These are phyloP conservation scores for Dioscorea cayenensis DNA, from an alignment of 116 monocot species.

Conservation along the genomic window DNA sequence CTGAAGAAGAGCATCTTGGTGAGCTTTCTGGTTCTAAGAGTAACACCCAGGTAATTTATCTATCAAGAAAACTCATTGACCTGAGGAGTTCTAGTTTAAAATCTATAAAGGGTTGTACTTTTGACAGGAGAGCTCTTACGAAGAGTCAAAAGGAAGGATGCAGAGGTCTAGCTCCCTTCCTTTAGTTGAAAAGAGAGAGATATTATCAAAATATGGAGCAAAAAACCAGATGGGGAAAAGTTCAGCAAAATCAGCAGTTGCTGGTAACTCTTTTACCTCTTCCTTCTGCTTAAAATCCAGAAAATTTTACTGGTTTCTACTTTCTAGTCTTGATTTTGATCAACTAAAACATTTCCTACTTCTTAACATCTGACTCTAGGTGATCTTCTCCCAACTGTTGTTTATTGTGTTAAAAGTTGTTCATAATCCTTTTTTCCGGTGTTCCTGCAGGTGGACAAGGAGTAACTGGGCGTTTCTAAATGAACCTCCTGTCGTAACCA, in stretches of 20 bases:
- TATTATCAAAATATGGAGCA: background rate
- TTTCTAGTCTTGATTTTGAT: background rate
- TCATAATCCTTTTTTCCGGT: background rate
- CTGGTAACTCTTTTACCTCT: background rate
- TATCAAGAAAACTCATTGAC: background rate
- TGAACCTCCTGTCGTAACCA: conserved; percentile 31
- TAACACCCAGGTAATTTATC: conserved; percentile 13
- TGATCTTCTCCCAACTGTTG: background rate
- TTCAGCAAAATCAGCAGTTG: conserved; percentile 7
- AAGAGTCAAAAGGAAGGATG: conserved; percentile 4
- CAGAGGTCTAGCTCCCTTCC: conserved; percentile 27
- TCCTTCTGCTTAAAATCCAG: background rate
- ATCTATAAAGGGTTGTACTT: background rate
- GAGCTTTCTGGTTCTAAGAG: background rate
- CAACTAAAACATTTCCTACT: background rate
- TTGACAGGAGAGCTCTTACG: conserved; percentile 16
- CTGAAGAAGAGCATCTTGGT: conserved; percentile 15
- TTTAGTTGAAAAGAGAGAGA: conserved; percentile 16
- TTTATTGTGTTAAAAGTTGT: background rate
- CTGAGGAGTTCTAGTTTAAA: background rate
- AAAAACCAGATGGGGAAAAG: background rate
- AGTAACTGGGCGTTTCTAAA: conserved; percentile 49
- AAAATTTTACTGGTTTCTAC: background rate
- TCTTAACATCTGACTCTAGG: background rate
- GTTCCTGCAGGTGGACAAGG: conserved; percentile 31